Conservation (phyloP, 495 filamentous ascomycete genomes). For the Penicillium chermesinum region DNA sequence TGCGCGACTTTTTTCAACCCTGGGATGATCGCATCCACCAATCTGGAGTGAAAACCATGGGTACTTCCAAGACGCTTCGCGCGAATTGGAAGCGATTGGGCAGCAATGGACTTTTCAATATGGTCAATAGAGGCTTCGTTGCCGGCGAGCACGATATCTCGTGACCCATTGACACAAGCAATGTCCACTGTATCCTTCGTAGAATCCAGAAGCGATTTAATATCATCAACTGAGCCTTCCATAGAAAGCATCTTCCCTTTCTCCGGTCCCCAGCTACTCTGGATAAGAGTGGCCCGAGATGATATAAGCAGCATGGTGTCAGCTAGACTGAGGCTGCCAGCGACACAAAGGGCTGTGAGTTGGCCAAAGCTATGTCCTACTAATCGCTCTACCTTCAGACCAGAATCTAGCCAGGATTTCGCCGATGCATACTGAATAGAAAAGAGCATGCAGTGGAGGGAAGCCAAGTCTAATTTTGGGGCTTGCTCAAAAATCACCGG, state of each 20-base stretch:
- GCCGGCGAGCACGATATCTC: conserved; percentile 44
- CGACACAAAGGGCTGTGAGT: conserved; percentile 38
- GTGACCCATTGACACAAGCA: conserved; percentile 49
- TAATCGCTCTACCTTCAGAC: conserved; percentile 25
- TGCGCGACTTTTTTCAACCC: not conserved
- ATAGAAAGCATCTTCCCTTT: conserved; percentile 48
- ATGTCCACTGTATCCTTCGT: conserved; percentile 14
- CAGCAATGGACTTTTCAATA: no score
- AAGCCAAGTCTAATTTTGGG: conserved; percentile 33
- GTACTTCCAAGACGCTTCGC: no score
- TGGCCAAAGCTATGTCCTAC: conserved; percentile 52
- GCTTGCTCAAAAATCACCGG: conserved; percentile 44
- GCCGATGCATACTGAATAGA: conserved; percentile 47
- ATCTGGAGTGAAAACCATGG: no score
- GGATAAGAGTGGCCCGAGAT: conserved; percentile 40
- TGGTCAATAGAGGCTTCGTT: conserved; percentile 30
- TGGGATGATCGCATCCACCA: no score
- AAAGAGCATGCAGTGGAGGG: conserved; percentile 43
- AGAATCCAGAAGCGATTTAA: conserved; percentile 10
- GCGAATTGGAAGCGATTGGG: no score
- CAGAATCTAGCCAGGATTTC: conserved; percentile 43
- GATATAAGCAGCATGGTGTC: conserved; percentile 40
- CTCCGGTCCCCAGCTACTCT: conserved; percentile 42
- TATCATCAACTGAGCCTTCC: conserved; percentile 23
- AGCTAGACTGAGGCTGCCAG: conserved; percentile 24